Evolutionary conservation across 1,284 basidiomycete species (phyloP).

Genomic region (Cryptococcus sp.): DNA sequence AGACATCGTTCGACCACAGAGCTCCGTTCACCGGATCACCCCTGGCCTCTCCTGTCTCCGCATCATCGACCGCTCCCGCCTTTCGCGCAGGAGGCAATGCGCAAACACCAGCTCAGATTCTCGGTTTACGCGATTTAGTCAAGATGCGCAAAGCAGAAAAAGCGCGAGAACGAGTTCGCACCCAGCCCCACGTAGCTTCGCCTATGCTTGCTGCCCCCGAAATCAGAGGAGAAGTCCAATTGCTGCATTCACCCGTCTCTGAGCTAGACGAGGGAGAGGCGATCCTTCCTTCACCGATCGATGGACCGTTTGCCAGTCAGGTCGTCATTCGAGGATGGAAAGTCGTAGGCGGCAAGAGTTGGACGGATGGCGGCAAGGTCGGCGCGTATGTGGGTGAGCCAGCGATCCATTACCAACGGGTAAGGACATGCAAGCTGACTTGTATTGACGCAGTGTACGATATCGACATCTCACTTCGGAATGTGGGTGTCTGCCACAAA

Average conservation of each 20-base stretch:
- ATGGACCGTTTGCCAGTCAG: constrained; percentile 33
- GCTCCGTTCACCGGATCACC: not conserved
- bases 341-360: constrained; percentile 43
- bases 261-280: not conserved
- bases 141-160: constrained; percentile 13
- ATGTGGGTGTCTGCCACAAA: constrained; percentile 15
- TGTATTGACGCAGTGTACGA: constrained; percentile 40
- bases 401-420: too few relatives aligned
- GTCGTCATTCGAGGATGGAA: constrained; percentile 43
- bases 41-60: not conserved
- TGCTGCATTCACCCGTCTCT: too few relatives aligned
- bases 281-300: not conserved
- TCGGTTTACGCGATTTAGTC: constrained; percentile 24
- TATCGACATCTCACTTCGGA: constrained; percentile 37
- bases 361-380: constrained; percentile 35
- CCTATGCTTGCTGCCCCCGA: too few relatives aligned
- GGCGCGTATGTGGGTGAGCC: constrained; percentile 50
- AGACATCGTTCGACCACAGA: constrained; percentile 16
- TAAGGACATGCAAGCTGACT: not conserved
- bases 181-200: too few relatives aligned
- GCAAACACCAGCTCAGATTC: constrained; percentile 3
- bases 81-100: not conserved
- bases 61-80: not conserved
- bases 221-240: too few relatives aligned
- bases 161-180: not conserved